phyloP scores from a whole-genome alignment of 2,329 filamentous ascomycete species.

The Aspergillus brasiliensis region DNA sequence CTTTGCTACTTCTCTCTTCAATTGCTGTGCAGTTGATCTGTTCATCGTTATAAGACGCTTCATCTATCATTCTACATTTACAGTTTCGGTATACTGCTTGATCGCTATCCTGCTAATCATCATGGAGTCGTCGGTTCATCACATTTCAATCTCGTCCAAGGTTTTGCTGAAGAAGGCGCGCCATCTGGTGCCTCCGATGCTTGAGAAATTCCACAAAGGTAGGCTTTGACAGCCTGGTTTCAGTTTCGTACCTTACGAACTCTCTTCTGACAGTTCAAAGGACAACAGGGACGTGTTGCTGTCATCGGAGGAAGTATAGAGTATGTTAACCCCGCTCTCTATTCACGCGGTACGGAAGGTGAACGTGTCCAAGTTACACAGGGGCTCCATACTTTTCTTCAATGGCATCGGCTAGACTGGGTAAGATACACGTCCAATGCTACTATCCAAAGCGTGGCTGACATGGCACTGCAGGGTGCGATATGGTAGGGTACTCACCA shows the following conservation, averaged over 20 bases:
- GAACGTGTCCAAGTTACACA: constrained; percentile 64
- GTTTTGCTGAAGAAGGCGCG: constrained; percentile 77
- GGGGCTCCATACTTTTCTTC: constrained; percentile 97
- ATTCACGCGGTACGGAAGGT: neutral
- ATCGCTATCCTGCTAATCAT: neutral
- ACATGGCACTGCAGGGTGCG: constrained; percentile 54
- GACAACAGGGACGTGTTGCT: constrained; percentile 85
- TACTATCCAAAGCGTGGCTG: constrained; percentile 4
- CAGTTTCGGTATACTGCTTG: neutral
- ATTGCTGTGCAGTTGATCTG: neutral
- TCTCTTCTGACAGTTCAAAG: constrained; percentile 48
- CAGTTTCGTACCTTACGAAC: neutral
- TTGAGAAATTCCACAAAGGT: constrained; percentile 97
- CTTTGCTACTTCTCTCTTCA: neutral
- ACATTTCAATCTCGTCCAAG: constrained; percentile 69
- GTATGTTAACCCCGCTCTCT: constrained; percentile 33
- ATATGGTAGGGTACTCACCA: constrained; percentile 67
- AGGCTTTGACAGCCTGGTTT: constrained; percentile 17
- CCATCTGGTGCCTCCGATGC: constrained; percentile 91
- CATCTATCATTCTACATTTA: neutral
- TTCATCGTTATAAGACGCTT: neutral
- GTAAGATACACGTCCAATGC: constrained; percentile 40
- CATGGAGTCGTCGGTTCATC: constrained; percentile 38
- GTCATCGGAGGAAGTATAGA: constrained; percentile 95
- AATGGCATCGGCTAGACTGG: constrained; percentile 89